phyloP scores from a whole-genome alignment of 768 basidiomycete species.

The Daedaleopsis sinensis region DNA sequence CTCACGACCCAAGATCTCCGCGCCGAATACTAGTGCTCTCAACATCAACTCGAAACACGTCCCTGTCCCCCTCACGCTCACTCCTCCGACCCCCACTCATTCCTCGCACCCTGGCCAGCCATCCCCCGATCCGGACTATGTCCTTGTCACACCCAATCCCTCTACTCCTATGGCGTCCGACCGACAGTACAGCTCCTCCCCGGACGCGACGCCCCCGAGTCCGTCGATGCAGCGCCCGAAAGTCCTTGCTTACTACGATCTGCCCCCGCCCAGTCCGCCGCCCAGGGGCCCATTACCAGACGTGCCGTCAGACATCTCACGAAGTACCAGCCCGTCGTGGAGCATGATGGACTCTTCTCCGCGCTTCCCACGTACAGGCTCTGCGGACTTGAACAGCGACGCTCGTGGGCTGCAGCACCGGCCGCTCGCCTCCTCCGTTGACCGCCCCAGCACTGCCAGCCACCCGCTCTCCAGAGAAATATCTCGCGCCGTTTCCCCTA shows the following conservation, averaged over 20 bases:
- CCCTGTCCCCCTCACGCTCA: conserved; percentile 26
- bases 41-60: conserved; percentile 21
- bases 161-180: conserved; percentile 6
- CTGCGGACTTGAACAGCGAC: conserved; percentile 16
- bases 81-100: conserved; percentile 22
- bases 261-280: conserved; percentile 30
- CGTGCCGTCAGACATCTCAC: conserved; percentile 22
- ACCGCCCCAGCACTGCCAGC: conserved; percentile 8
- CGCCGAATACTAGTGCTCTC: conserved; percentile 29
- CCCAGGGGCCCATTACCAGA: conserved; percentile 28
- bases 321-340: conserved; percentile 20
- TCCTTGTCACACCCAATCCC: conserved; percentile 22
- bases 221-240: conserved; percentile 20
- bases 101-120: conserved; percentile 6
- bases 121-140: conserved; percentile 21
- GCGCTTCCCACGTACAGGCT: conserved; percentile 22
- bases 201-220: conserved; percentile 13
- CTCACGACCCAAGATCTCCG: conserved; percentile 28
- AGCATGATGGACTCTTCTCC: conserved; percentile 19
- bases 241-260: conserved; percentile 27
- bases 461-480: conserved; percentile 18
- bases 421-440: conserved; percentile 2
- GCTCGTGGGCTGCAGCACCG: conserved; percentile 17
- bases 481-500: conserved; percentile 10
- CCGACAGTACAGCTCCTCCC: conserved; percentile 3